A percentile compares a stretch with the other conserved stretches of the same genome.
These are phyloP conservation scores for Eimeria zaria DNA, from an alignment of 169 alveolate genomes.

Conservation along the genomic window DNA sequence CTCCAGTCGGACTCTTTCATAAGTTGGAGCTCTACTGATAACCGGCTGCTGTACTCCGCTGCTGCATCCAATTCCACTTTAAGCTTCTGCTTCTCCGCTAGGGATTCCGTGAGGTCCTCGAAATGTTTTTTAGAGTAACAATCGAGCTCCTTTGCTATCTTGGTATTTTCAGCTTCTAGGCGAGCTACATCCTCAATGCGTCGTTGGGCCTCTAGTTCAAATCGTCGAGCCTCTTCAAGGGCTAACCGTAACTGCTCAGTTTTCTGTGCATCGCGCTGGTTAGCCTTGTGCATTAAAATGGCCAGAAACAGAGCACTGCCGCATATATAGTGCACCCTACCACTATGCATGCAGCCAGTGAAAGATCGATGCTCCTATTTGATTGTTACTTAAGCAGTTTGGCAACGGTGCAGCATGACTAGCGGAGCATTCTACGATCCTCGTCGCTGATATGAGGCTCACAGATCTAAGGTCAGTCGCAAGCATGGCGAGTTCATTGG, in stretches of 20 bases:
- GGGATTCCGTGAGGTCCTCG: slow-evolving; percentile 24
- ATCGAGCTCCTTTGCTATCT: slow-evolving; percentile 55
- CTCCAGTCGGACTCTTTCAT: slow-evolving; percentile 17
- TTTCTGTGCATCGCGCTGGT: slow-evolving; percentile 43
- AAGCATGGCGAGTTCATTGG: slow-evolving; percentile 40
- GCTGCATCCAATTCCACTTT: slow-evolving; percentile 44
- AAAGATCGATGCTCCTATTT: background rate
- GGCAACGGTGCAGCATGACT: background rate
- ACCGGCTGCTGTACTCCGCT: background rate
- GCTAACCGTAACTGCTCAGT: slow-evolving; percentile 42
- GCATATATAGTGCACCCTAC: background rate
- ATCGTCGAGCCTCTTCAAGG: slow-evolving; percentile 25
- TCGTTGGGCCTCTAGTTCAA: slow-evolving; percentile 6
- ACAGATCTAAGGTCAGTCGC: slow-evolving; percentile 48
- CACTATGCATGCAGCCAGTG: background rate
- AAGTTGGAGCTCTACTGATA: slow-evolving; percentile 31
- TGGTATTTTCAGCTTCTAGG: slow-evolving; percentile 23
- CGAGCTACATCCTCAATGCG: slow-evolving; percentile 35
- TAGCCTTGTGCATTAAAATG: slow-evolving; percentile 6
- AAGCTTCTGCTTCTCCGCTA: slow-evolving; percentile 59
- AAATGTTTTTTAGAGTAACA: slow-evolving; percentile 7
- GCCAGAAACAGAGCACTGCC: background rate
- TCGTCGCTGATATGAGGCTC: background rate
- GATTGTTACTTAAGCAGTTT: background rate
- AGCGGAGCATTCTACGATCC: background rate